These are phyloP conservation scores for Leishmania tarentolae DNA, from an alignment of 208 protist species.

Conservation along the genomic window DNA sequence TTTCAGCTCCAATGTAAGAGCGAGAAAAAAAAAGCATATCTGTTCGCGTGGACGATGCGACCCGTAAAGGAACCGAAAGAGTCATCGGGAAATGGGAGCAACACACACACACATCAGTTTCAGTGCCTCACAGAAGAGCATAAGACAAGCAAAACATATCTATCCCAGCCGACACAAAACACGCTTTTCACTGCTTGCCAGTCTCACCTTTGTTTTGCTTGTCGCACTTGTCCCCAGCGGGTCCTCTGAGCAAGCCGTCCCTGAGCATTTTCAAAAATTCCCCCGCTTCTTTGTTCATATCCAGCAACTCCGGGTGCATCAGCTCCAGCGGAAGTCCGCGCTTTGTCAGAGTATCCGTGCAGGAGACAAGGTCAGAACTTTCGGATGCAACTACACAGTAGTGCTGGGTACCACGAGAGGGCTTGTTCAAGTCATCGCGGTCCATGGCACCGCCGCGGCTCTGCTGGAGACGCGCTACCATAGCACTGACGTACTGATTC, in stretches of 20 bases:
- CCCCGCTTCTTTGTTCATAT: constrained; percentile 35
- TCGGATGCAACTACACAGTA: constrained; percentile 81
- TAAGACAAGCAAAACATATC: no score
- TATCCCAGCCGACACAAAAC: not conserved
- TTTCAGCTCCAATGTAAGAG: no score
- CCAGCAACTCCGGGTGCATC: constrained; percentile 57
- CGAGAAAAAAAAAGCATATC: not conserved
- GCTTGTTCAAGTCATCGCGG: constrained; percentile 27
- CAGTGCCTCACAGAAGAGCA: not conserved
- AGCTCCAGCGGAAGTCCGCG: constrained; percentile 78
- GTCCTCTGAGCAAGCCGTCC: constrained; percentile 25
- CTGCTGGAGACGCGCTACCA: constrained; percentile 35
- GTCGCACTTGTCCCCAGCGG: not conserved
- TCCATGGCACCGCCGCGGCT: constrained; percentile 1
- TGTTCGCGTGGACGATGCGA: not conserved
- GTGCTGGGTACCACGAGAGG: constrained; percentile 27
- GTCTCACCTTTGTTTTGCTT: not conserved
- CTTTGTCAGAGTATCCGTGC: constrained; percentile 54
- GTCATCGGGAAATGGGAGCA: not conserved
- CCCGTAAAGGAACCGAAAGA: not conserved
- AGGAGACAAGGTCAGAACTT: constrained; percentile 49
- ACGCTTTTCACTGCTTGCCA: not conserved
- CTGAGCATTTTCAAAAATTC: constrained; percentile 36
- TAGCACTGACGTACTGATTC: constrained; percentile 69
- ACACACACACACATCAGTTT: constrained; percentile 1